Evolutionary conservation across 139 green algal species (phyloP).

Genomic region (Chlamydomonas schloesseri): DNA sequence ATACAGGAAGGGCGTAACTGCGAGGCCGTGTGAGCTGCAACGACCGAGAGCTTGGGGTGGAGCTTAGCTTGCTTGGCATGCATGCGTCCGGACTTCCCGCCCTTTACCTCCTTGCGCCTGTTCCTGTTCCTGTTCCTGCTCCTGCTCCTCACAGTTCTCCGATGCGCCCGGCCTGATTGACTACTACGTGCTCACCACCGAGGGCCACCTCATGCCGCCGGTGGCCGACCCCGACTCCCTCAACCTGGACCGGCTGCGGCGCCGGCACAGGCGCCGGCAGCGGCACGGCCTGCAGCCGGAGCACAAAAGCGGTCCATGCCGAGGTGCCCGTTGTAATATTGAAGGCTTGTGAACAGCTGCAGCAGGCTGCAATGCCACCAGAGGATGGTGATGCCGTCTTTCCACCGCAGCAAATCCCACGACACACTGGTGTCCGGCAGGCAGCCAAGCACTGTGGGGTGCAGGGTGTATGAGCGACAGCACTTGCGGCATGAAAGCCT

Average conservation of each 20-base stretch:
- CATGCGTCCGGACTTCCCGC: too few relatives aligned
- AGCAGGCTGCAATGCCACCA: not conserved
- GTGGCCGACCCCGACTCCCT: constrained; percentile 16
- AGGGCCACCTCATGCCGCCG: constrained; percentile 76
- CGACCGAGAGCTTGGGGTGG: too few relatives aligned
- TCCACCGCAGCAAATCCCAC: not conserved
- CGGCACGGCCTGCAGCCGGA: not conserved
- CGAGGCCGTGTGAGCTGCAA: too few relatives aligned
- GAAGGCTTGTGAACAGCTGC: not conserved
- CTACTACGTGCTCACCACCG: constrained; percentile 73
- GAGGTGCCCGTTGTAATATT: not conserved
- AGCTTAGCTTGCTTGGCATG: too few relatives aligned
- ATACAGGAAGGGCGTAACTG: too few relatives aligned
- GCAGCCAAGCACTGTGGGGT: not conserved
- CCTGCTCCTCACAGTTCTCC: too few relatives aligned
- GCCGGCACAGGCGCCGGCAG: not conserved
- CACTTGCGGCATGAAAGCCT: not conserved
- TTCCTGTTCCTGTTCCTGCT: too few relatives aligned
- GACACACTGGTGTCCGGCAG: too few relatives aligned
- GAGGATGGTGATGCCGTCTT: not conserved
- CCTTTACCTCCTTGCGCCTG: too few relatives aligned
- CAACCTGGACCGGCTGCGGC: not conserved
- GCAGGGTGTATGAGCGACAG: not conserved
- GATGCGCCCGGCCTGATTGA: constrained; percentile 57
- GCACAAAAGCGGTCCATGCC: not conserved